These are phyloP conservation scores for Neoscytalidium dimidiatum DNA, from an alignment of 2,329 filamentous ascomycete genomes.

Conservation along the genomic window DNA sequence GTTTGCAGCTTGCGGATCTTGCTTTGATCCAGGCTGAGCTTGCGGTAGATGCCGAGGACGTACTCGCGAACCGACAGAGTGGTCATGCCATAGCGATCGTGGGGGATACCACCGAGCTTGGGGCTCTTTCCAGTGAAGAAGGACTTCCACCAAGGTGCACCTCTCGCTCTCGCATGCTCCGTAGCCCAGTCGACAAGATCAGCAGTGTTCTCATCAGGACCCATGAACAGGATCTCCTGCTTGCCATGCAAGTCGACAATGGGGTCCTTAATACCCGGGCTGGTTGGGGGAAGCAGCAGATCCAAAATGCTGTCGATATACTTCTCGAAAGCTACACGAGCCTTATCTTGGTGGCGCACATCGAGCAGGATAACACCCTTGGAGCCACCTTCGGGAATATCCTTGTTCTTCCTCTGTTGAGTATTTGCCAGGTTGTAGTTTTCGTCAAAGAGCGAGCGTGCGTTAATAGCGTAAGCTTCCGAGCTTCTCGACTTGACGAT, in stretches of 20 bases:
- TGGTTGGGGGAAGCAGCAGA: conserved; percentile 82
- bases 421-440: conserved; percentile 98
- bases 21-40: conserved; percentile 83
- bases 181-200: conserved; percentile 99
- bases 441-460: conserved; percentile 94
- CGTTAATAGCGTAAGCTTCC: conserved; percentile 95
- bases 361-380: conserved; percentile 97
- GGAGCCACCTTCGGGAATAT: conserved; percentile 96
- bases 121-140: conserved; percentile 99
- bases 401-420: conserved; percentile 99
- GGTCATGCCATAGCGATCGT: conserved; percentile 97
- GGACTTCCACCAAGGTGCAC: conserved; percentile 98
- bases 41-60: conserved; percentile 94
- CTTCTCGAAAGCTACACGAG: conserved; percentile 92
- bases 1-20: conserved; percentile 94
- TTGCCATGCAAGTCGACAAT: conserved; percentile 95
- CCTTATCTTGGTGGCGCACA: conserved; percentile 90
- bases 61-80: conserved; percentile 95
- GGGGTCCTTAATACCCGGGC: conserved; percentile 97
- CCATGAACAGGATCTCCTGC: conserved; percentile 97
- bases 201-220: conserved; percentile 97
- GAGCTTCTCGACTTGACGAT: conserved; percentile 98
- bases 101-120: conserved; percentile 92
- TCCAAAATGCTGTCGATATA: conserved; percentile 99
- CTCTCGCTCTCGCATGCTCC: conserved; percentile 81